Percentiles rank a stretch among this genome's conserved stretches.
phyloP scores from a whole-genome alignment of 1,139 yeast genomes.

The Lodderomyces oxycetoniae region DNA sequence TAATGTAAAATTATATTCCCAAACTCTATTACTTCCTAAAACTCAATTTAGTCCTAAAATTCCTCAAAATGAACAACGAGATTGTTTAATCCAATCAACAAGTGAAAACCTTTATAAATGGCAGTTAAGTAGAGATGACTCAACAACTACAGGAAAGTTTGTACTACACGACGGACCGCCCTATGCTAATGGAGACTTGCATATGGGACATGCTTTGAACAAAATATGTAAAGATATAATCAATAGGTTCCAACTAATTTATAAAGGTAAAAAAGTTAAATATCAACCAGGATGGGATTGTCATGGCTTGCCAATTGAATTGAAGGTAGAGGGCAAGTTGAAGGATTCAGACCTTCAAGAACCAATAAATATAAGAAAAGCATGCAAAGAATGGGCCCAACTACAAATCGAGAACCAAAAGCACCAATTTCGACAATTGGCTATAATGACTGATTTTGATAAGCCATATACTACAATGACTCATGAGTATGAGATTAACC shows the following conservation, averaged over 20 bases:
- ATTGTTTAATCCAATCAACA: constrained; percentile 23
- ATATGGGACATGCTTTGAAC: constrained; percentile 90
- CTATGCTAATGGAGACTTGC: constrained; percentile 91
- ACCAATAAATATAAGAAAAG: constrained; percentile 53
- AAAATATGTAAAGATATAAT: constrained; percentile 85
- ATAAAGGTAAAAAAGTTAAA: constrained; percentile 53
- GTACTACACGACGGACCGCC: constrained; percentile 97
- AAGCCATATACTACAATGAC: constrained; percentile 69
- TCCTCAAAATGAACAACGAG: constrained; percentile 28
- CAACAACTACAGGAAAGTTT: constrained; percentile 27
- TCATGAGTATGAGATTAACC: constrained; percentile 66
- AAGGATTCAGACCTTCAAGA: constrained; percentile 10
- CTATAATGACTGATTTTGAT: constrained; percentile 79
- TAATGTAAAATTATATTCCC: no score
- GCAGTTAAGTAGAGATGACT: constrained; percentile 22
- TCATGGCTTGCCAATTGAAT: constrained; percentile 94
- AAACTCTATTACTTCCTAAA: constrained; percentile 38
- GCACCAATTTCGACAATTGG: constrained; percentile 61
- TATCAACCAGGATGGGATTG: constrained; percentile 98
- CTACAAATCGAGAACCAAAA: constrained; percentile 61
- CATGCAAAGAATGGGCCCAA: constrained; percentile 67
- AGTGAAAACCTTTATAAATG: constrained; percentile 32
- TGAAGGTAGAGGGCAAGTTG: constrained; percentile 34
- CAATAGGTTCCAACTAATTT: constrained; percentile 61
- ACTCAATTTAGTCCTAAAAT: constrained; percentile 40